These are phyloP conservation scores for Penicillium herquei DNA, from an alignment of 495 filamentous ascomycete genomes.

Conservation along the genomic window DNA sequence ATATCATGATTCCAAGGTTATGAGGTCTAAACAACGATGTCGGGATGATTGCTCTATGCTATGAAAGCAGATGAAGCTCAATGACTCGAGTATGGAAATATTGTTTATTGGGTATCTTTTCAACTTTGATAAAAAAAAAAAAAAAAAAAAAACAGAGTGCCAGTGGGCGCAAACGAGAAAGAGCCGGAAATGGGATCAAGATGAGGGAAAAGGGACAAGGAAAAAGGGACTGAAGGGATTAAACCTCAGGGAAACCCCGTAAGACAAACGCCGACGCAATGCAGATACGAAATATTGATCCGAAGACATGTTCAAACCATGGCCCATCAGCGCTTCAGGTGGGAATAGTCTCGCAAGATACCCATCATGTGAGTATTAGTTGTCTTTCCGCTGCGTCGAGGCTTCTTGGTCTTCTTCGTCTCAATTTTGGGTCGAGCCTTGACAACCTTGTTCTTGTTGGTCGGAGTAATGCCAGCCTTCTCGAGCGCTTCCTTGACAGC, in stretches of 20 bases:
- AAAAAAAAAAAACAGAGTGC: background rate
- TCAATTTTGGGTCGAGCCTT: slow-evolving; percentile 55
- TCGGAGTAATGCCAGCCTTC: slow-evolving; percentile 72
- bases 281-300: slow-evolving; percentile 6
- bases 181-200: no score
- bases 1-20: no score
- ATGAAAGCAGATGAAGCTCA: background rate
- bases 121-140: background rate
- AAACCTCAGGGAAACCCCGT: no score
- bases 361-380: slow-evolving; percentile 93
- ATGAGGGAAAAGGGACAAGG: no score
- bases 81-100: background rate
- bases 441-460: slow-evolving; percentile 68
- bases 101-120: background rate
- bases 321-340: slow-evolving; percentile 48
- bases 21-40: no score
- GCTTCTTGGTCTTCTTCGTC: slow-evolving; percentile 60
- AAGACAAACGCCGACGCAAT: slow-evolving; percentile 24
- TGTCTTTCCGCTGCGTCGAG: slow-evolving; percentile 73
- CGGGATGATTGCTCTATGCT: no score
- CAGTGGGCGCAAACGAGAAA: no score
- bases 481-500: slow-evolving; percentile 73
- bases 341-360: slow-evolving; percentile 80
- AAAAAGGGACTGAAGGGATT: no score
- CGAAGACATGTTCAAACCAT: background rate